These are phyloP conservation scores for Citrus glauca DNA, from an alignment of 345 rosid genomes.

Conservation along the genomic window DNA sequence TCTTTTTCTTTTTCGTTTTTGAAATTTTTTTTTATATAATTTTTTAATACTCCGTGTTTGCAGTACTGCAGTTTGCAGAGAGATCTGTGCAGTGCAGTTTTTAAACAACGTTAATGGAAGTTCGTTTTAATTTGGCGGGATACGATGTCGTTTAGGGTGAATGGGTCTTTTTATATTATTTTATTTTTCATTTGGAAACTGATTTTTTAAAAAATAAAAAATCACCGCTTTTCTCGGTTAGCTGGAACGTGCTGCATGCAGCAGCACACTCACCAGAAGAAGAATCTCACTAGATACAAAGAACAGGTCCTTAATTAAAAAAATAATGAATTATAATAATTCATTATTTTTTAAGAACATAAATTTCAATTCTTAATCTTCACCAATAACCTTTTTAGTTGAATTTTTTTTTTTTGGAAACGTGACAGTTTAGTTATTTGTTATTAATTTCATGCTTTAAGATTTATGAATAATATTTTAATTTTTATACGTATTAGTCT, in stretches of 20 bases:
- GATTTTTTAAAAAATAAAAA: background rate
- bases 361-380: no score
- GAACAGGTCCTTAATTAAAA: no score
- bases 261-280: background rate
- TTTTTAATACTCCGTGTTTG: background rate
- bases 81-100: background rate
- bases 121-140: no score
- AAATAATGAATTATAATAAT: background rate
- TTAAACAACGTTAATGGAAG: background rate
- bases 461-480: no score
- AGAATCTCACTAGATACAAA: background rate
- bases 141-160: background rate
- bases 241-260: background rate
- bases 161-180: background rate
- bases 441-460: no score
- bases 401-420: no score
- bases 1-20: background rate
- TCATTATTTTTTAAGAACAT: background rate
- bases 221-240: background rate
- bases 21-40: no score
- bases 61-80: background rate
- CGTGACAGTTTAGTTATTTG: no score
- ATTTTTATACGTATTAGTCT: no score
- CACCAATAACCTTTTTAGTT: no score
- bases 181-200: background rate